Evolutionary conservation across 148 eudicot genomes (phyloP).

Genomic region (Diospyros lotus): DNA sequence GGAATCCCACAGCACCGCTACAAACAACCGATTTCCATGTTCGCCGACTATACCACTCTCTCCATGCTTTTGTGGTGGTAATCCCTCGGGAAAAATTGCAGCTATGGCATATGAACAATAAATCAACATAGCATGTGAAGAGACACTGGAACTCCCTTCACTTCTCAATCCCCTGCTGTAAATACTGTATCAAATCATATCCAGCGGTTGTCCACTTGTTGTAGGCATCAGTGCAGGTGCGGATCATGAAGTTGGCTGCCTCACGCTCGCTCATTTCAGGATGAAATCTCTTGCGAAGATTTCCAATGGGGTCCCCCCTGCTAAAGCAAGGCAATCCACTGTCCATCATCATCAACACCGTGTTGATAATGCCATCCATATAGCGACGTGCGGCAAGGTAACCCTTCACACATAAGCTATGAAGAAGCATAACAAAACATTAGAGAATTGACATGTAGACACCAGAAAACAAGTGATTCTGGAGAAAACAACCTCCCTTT

Average conservation of each 20-base stretch:
- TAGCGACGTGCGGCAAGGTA: slow-evolving; percentile 91
- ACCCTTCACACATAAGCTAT: slow-evolving; percentile 94
- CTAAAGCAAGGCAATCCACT: slow-evolving; percentile 99
- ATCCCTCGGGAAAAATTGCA: slow-evolving; percentile 5
- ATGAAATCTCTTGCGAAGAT: slow-evolving; percentile 32
- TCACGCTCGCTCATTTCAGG: slow-evolving; percentile 66
- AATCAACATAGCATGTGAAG: slow-evolving; percentile 11
- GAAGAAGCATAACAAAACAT: slow-evolving; percentile 9
- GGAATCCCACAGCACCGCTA: slow-evolving; percentile 10
- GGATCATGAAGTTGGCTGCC: slow-evolving; percentile 95
- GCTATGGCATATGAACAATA: not conserved
- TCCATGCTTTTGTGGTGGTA: not conserved
- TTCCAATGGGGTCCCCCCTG: slow-evolving; percentile 91
- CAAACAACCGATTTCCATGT: slow-evolving; percentile 7
- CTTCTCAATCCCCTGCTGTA: slow-evolving; percentile 97
- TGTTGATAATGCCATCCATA: slow-evolving; percentile 95
- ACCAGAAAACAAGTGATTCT: not conserved
- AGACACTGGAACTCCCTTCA: slow-evolving; percentile 19
- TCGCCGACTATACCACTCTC: slow-evolving; percentile 5
- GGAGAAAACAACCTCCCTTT: slow-evolving; percentile 1
- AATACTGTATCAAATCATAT: slow-evolving; percentile 91
- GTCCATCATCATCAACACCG: slow-evolving; percentile 84
- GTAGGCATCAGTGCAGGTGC: slow-evolving; percentile 86
- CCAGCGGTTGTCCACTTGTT: slow-evolving; percentile 99
- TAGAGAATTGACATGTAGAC: not conserved